These are phyloP conservation scores for Suillus subluteus DNA, from an alignment of 768 basidiomycete species.

Conservation along the genomic window DNA sequence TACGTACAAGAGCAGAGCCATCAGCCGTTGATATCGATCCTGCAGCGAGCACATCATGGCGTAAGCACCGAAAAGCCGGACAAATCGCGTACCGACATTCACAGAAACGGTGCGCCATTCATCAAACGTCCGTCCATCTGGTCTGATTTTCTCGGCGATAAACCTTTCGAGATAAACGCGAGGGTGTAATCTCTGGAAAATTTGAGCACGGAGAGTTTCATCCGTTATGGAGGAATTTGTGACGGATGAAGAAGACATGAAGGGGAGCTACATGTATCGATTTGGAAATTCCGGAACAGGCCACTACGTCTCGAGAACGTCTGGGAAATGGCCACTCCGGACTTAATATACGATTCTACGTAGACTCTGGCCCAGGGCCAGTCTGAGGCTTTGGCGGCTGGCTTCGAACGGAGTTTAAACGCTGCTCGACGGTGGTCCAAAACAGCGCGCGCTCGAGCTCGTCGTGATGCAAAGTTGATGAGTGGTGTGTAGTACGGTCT, in stretches of 20 bases:
- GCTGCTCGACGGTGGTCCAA: too few relatives aligned
- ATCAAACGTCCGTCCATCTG: conserved; percentile 76
- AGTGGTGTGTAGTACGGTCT: too few relatives aligned
- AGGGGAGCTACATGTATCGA: neutral
- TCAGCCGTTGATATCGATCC: conserved; percentile 95
- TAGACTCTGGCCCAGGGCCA: too few relatives aligned
- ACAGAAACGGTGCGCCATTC: conserved; percentile 78
- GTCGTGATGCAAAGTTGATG: too few relatives aligned
- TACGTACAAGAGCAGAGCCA: conserved; percentile 87
- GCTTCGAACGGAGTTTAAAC: too few relatives aligned
- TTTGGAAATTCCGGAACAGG: neutral
- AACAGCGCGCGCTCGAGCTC: too few relatives aligned
- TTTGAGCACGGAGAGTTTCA: conserved; percentile 38
- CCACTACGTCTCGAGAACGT: neutral
- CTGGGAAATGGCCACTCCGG: too few relatives aligned
- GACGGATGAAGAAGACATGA: neutral
- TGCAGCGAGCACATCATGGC: conserved; percentile 29
- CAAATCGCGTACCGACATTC: conserved; percentile 70
- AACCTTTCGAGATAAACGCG: conserved; percentile 87
- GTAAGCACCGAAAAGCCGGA: conserved; percentile 4
- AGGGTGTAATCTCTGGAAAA: conserved; percentile 91
- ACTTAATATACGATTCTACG: too few relatives aligned
- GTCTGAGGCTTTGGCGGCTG: too few relatives aligned
- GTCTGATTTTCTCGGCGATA: conserved; percentile 73
- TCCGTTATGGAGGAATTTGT: neutral